Percentiles rank a stretch among this genome's conserved stretches.
phyloP scores from a whole-genome alignment of 2,329 filamentous ascomycete species.

The Plenodomus lindquistii region DNA sequence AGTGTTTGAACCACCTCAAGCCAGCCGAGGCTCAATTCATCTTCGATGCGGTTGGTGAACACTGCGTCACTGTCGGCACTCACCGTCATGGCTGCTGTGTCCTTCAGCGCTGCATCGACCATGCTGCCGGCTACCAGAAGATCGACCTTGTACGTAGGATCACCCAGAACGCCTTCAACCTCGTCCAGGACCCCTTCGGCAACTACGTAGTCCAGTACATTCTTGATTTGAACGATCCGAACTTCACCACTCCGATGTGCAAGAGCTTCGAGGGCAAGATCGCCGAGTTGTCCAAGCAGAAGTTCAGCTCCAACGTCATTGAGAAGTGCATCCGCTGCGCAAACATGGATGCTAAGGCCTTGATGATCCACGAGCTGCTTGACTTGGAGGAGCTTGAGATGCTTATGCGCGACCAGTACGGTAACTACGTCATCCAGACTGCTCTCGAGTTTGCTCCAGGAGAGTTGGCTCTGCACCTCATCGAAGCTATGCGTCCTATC shows the following conservation, averaged over 20 bases:
- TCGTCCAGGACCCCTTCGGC: slow-evolving; percentile 96
- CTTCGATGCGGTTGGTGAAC: slow-evolving; percentile 85
- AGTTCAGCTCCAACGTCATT: slow-evolving; percentile 98
- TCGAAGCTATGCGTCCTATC: slow-evolving; percentile 84
- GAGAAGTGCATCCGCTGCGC: slow-evolving; percentile 90
- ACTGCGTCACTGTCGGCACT: slow-evolving; percentile 90
- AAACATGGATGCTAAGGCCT: slow-evolving; percentile 71
- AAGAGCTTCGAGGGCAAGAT: slow-evolving; percentile 76
- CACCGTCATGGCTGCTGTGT: slow-evolving; percentile 98
- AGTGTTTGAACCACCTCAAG: slow-evolving; percentile 93
- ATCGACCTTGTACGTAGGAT: slow-evolving; percentile 83
- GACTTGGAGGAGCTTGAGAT: slow-evolving; percentile 77
- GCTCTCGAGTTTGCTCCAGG: slow-evolving; percentile 56
- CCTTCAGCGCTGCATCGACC: slow-evolving; percentile 96
- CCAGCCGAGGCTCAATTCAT: slow-evolving; percentile 90
- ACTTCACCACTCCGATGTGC: slow-evolving; percentile 88
- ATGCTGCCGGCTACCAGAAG: slow-evolving; percentile 89
- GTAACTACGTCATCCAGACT: slow-evolving; percentile 98
- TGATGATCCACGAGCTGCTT: slow-evolving; percentile 83
- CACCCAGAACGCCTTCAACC: slow-evolving; percentile 80
- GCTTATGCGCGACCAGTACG: slow-evolving; percentile 87
- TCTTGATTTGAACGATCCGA: slow-evolving; percentile 82
- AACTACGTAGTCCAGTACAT: slow-evolving; percentile 99
- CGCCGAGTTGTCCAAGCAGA: slow-evolving; percentile 81
- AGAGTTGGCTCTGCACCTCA: slow-evolving; percentile 58